Evolutionary conservation across 2,329 filamentous ascomycete species (phyloP).

Genomic region (Neurospora crassa): DNA sequence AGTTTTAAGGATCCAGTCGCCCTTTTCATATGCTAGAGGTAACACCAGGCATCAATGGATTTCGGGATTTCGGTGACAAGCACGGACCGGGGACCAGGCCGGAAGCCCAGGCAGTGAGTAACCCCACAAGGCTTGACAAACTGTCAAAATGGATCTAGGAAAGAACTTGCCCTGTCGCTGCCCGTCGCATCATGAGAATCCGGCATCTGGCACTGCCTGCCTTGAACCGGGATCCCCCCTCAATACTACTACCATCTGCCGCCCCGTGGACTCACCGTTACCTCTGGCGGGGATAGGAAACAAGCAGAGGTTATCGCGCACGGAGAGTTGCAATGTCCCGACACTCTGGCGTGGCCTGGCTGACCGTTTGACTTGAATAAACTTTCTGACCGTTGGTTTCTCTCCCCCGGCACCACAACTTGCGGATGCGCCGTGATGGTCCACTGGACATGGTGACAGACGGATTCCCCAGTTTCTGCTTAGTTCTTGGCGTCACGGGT

Average conservation of each 20-base stretch:
- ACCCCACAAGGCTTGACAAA: not conserved
- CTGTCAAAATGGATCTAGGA: not conserved
- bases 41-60: not conserved
- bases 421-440: not conserved
- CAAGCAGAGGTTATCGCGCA: not conserved
- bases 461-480: not conserved
- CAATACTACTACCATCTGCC: not conserved
- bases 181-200: not conserved
- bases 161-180: not conserved
- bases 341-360: not conserved
- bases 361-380: not conserved
- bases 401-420: not conserved
- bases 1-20: not conserved
- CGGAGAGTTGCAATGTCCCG: not conserved
- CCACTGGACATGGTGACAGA: not conserved
- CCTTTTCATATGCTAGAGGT: not conserved
- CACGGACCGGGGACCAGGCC: not conserved
- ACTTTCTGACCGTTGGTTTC: not conserved
- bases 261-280: not conserved
- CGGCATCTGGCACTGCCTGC: not conserved
- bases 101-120: not conserved
- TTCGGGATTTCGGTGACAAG: not conserved
- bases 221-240: not conserved
- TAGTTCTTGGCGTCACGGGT: not conserved
- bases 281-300: not conserved